Percentiles rank a stretch among this genome's conserved stretches.
phyloP scores from a whole-genome alignment of 1,284 basidiomycete genomes.

The Trichosporon inkin region DNA sequence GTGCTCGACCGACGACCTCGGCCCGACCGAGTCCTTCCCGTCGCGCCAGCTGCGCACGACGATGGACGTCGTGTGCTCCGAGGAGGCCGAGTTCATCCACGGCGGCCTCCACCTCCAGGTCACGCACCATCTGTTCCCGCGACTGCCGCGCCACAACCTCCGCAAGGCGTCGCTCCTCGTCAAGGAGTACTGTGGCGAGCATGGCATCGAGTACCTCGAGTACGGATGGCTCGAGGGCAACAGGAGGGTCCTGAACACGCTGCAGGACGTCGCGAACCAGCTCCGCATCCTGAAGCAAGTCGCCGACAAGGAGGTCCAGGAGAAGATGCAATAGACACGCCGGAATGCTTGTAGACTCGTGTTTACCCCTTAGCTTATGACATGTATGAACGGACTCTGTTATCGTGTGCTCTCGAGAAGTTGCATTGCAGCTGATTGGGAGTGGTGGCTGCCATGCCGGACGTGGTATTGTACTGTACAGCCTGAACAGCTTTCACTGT shows the following conservation, averaged over 20 bases:
- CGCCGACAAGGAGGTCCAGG: constrained; percentile 46
- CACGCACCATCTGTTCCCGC: constrained; percentile 94
- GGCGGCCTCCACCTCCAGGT: constrained; percentile 92
- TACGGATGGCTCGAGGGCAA: constrained; percentile 78
- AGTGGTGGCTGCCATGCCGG: too few species aligned
- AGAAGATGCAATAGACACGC: constrained; percentile 20
- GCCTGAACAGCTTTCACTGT: too few species aligned
- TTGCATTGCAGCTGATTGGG: background rate
- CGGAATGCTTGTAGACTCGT: background rate
- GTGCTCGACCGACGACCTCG: constrained; percentile 88
- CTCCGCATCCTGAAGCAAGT: constrained; percentile 47
- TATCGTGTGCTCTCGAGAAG: background rate
- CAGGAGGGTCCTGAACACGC: constrained; percentile 42
- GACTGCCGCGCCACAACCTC: constrained; percentile 90
- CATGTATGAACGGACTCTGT: background rate
- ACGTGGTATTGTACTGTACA: too few species aligned
- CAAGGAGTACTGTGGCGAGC: constrained; percentile 77
- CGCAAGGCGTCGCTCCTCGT: constrained; percentile 73
- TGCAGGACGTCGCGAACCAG: constrained; percentile 50
- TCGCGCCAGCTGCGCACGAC: constrained; percentile 93
- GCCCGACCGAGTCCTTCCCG: constrained; percentile 84
- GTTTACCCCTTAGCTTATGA: background rate
- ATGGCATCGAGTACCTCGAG: constrained; percentile 80
- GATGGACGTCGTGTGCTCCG: constrained; percentile 85
- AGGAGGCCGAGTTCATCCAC: constrained; percentile 80